Percentiles rank a stretch among this genome's conserved stretches.
These are phyloP conservation scores for Kalanchoe fedtschenkoi DNA, from an alignment of 164 flowering plant genomes.

Conservation along the genomic window DNA sequence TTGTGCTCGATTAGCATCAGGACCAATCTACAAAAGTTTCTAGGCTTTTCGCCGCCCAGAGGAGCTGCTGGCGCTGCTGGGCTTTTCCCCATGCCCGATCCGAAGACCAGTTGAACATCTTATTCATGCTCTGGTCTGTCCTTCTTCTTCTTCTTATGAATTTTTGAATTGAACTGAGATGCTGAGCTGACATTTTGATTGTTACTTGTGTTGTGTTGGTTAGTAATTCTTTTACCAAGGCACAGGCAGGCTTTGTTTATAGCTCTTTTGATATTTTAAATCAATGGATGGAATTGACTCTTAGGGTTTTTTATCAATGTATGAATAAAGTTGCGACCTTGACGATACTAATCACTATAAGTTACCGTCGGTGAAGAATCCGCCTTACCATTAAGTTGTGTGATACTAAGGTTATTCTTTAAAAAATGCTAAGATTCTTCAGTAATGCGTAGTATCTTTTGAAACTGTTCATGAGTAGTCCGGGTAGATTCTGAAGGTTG, in stretches of 20 bases:
- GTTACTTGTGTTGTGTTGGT: not conserved
- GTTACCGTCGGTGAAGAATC: not conserved
- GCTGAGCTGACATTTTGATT: not conserved
- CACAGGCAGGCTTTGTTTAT: not conserved
- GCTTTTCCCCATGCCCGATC: slow-evolving; percentile 91
- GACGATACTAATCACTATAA: not conserved
- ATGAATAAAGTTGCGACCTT: not conserved
- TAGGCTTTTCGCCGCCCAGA: slow-evolving; percentile 91
- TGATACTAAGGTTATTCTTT: not conserved
- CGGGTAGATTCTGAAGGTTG: too few species aligned
- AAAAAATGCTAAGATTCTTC: not conserved
- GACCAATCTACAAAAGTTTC: slow-evolving; percentile 96
- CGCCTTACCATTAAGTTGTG: not conserved
- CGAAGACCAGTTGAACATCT: slow-evolving; percentile 47
- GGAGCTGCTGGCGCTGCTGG: slow-evolving; percentile 65
- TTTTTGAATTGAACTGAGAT: not conserved
- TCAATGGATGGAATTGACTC: not conserved
- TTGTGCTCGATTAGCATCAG: slow-evolving; percentile 85
- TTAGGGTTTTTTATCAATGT: not conserved
- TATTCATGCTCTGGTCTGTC: too few species aligned
- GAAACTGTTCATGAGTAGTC: too few species aligned
- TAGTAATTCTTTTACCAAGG: not conserved
- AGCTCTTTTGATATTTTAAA: not conserved
- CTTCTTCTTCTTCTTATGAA: too few species aligned
- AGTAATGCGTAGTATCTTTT: too few species aligned